Evolutionary conservation across 495 filamentous ascomycete genomes (phyloP).

Genomic region (Penicillium argentinense): DNA sequence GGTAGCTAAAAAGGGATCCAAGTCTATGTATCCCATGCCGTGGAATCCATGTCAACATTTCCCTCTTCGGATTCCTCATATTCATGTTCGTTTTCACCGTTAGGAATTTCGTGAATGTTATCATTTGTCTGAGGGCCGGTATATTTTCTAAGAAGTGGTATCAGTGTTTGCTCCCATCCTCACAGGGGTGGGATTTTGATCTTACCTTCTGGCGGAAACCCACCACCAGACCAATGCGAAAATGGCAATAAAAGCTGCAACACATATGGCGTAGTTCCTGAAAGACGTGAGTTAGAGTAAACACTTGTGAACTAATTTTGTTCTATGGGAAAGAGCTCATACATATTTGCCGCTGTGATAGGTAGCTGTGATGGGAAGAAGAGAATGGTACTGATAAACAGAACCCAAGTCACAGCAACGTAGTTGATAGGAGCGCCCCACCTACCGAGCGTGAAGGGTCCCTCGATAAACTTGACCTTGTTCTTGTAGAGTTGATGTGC

Average conservation of each 20-base stretch:
- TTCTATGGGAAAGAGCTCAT: neutral
- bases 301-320: neutral
- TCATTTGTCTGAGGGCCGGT: conserved; percentile 57
- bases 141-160: conserved; percentile 43
- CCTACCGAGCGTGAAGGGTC: conserved; percentile 63
- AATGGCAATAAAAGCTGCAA: conserved; percentile 60
- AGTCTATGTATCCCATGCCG: no score
- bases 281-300: conserved; percentile 2
- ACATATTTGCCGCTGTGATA: conserved; percentile 65
- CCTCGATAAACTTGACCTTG: conserved; percentile 59
- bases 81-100: conserved; percentile 30
- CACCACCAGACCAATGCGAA: conserved; percentile 70
- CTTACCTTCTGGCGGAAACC: conserved; percentile 57
- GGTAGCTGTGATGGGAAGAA: conserved; percentile 65
- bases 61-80: conserved; percentile 19
- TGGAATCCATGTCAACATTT: no score
- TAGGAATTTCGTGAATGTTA: conserved; percentile 36
- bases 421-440: conserved; percentile 61
- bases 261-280: conserved; percentile 68
- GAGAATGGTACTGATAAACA: conserved; percentile 66
- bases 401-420: conserved; percentile 62
- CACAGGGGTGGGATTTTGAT: neutral
- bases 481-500: conserved; percentile 60
- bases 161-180: neutral
- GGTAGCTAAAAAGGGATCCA: no score